Base-by-base conservation (phyloP, 768 basidiomycete species). In the Mycena galericulata region DNA sequence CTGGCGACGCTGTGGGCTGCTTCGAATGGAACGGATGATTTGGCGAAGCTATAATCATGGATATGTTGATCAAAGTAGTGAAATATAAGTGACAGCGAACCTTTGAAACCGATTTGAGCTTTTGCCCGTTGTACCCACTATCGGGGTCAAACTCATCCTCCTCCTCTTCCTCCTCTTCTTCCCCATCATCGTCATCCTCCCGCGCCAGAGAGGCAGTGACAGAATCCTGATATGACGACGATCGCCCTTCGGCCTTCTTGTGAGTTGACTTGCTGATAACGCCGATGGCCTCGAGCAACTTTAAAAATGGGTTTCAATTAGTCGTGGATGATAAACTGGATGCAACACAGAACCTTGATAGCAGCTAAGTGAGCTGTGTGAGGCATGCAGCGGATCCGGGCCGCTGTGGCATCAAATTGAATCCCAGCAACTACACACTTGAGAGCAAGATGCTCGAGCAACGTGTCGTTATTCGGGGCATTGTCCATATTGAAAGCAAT, bases 341-440 rank as follows among this genome's bases (percentile, higher is more conserved):
- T n/a, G n/a, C n/a, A n/a, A n/a, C n/a, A n/a, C n/a, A n/a, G n/a
- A n/a, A 75, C 76, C 74, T 77, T 70, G 26, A 76, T 22, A 14
- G 75, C 76, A 6, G 76, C 71, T 5, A 77, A 69, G 56, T 77
- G 76, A 12, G 71, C 59, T 0, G 74, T 76, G 57, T 78, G 77
- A 17, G 76, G 77, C 71, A 78, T 73, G 65, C 75, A 78, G 3
- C 72, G 69, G 11, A 76, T 60, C 3, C 72, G 71, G 2, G 72
- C 69, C 26, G 69, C 51, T 15, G 30, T 62, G 0, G 72, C 65
- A 18, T 66, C 66, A 41, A 76, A 74, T 0, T 30, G 15, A 20
- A 77, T 69, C 0, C 69, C 68, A 3, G 20, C 30, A 0, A 18
- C 45, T 3, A 17, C 30, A 29, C 56, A 72, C 15, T 54, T 60